Percentiles rank a stretch among this genome's conserved stretches.
These are phyloP conservation scores for Mortierella sp. DNA, from an alignment of 371 early-diverging fungal species.

Conservation along the genomic window DNA sequence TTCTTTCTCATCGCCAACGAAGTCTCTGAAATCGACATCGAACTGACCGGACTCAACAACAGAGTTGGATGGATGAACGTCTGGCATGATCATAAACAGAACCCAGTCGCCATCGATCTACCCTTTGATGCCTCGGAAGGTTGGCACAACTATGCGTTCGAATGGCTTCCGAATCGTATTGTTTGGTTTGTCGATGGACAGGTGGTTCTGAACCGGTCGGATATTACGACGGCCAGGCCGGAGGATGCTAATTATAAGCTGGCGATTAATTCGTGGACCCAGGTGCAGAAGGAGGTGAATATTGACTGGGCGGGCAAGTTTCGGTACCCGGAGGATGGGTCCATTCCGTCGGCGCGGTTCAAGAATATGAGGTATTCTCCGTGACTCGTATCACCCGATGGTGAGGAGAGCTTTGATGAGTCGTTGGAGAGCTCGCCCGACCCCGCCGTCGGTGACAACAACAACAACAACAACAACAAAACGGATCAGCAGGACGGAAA, in stretches of 20 bases:
- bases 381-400: neutral
- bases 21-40: constrained; percentile 52
- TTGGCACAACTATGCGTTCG: constrained; percentile 49
- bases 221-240: constrained; percentile 35
- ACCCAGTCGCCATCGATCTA: constrained; percentile 40
- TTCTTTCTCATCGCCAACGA: constrained; percentile 52
- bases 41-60: constrained; percentile 47
- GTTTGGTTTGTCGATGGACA: constrained; percentile 45
- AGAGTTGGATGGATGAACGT: constrained; percentile 48
- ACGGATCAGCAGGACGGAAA: neutral
- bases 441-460: neutral
- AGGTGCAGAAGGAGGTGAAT: constrained; percentile 46
- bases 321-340: constrained; percentile 34
- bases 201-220: constrained; percentile 42
- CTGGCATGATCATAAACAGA: constrained; percentile 39
- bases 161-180: constrained; percentile 35
- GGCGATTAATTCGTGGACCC: constrained; percentile 53
- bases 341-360: constrained; percentile 29
- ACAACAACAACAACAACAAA: neutral
- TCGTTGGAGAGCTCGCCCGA: neutral
- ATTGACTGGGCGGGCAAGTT: constrained; percentile 54
- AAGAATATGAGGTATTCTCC: constrained; percentile 37
- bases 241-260: constrained; percentile 37
- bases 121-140: constrained; percentile 33
- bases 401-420: constrained; percentile 6